Percentiles rank a stretch among this genome's conserved stretches.
These are phyloP conservation scores for Fusarium guadeloupense DNA, from an alignment of 2,329 filamentous ascomycete species.

Conservation along the genomic window DNA sequence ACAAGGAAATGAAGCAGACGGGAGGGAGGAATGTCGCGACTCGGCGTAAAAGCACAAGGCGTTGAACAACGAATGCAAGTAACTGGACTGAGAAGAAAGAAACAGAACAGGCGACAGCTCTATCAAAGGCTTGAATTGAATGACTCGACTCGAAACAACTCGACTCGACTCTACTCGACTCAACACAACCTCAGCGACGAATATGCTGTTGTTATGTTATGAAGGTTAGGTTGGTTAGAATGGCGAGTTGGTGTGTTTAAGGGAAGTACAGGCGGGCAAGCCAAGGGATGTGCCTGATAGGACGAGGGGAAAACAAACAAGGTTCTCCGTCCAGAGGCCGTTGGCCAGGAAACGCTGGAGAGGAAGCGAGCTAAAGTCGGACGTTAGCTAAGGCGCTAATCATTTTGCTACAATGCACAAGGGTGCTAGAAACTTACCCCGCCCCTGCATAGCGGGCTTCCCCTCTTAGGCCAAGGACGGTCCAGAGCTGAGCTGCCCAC, in stretches of 20 bases:
- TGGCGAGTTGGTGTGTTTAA: constrained; percentile 48
- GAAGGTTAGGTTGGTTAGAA: constrained; percentile 34
- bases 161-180: constrained; percentile 16
- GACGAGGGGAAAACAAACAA: constrained; percentile 47
- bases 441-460: constrained; percentile 37
- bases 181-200: constrained; percentile 36
- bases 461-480: too few species aligned
- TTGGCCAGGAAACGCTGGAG: constrained; percentile 43
- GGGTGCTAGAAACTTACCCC: constrained; percentile 37
- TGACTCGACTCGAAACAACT: constrained; percentile 4
- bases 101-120: constrained; percentile 38
- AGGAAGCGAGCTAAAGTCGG: constrained; percentile 30
- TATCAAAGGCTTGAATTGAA: constrained; percentile 34
- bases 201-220: constrained; percentile 42
- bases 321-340: constrained; percentile 22
- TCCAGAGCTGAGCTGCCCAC: too few species aligned
- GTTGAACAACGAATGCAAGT: constrained; percentile 42
- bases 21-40: constrained; percentile 49
- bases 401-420: constrained; percentile 43
- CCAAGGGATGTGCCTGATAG: constrained; percentile 41
- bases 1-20: constrained; percentile 34
- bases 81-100: constrained; percentile 39
- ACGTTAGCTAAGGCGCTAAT: constrained; percentile 39
- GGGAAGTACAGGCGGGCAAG: constrained; percentile 38
- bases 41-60: constrained; percentile 19